A percentile compares a stretch with the other conserved stretches of the same genome.
phyloP scores from a whole-genome alignment of 176 grass and related monocot genomes.

The Aegilops umbellulata region DNA sequence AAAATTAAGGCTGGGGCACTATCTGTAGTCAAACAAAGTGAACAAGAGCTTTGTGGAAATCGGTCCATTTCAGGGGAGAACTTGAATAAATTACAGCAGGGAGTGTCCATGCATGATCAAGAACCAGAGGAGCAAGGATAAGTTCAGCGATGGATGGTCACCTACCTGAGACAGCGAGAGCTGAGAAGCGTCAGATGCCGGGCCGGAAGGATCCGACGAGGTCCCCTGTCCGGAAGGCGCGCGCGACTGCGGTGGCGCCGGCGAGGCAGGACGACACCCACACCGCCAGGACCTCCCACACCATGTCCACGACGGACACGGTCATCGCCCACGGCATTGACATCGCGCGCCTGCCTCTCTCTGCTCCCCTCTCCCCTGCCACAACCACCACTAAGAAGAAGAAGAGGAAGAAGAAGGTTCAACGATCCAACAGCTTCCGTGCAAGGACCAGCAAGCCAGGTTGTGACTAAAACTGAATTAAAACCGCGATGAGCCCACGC shows the following conservation, averaged over 20 bases:
- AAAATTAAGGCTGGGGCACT: too few species aligned
- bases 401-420: neutral
- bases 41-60: too few species aligned
- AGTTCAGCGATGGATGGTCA: neutral
- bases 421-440: conserved; percentile 3
- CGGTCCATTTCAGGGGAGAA: too few species aligned
- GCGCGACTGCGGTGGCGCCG: conserved; percentile 61
- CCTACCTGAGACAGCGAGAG: neutral
- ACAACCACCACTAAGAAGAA: neutral
- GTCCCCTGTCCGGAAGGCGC: conserved; percentile 43
- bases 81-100: too few species aligned
- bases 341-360: conserved; percentile 5
- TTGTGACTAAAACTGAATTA: neutral
- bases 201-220: conserved; percentile 35
- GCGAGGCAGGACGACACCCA: conserved; percentile 70
- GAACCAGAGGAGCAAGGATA: too few species aligned
- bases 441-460: conserved; percentile 26
- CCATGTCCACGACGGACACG: conserved; percentile 52
- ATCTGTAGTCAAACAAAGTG: too few species aligned
- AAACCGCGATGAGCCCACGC: neutral
- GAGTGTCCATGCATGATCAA: too few species aligned
- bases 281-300: conserved; percentile 49
- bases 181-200: conserved; percentile 1
- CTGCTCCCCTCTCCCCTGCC: neutral
- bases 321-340: conserved; percentile 64